phyloP scores from a whole-genome alignment of 75 land plant species.

The Larix kaempferi region DNA sequence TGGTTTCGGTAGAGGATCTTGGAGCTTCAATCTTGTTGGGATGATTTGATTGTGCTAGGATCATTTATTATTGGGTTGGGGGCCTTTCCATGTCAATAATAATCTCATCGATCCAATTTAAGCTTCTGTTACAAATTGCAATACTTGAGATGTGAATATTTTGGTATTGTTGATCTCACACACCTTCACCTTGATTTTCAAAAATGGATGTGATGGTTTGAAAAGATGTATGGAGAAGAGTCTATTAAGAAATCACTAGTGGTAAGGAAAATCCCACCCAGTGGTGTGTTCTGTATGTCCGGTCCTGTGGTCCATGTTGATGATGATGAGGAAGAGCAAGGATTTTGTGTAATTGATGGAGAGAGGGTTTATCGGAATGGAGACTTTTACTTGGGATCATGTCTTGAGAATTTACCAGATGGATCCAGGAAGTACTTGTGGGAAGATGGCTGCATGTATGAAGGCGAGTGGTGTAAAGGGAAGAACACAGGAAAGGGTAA shows the following conservation, averaged over 20 bases:
- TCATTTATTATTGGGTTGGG: no score
- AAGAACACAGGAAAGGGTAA: no score
- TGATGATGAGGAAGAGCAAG: background rate
- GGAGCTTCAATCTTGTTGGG: no score
- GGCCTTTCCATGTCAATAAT: no score
- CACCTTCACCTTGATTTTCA: background rate
- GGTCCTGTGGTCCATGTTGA: slow-evolving; percentile 13
- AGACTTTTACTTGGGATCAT: slow-evolving; percentile 54
- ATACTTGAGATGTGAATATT: background rate
- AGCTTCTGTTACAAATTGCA: background rate
- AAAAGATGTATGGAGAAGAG: background rate
- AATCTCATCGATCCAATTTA: background rate
- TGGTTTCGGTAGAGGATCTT: background rate
- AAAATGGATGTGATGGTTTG: background rate
- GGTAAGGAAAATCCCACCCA: background rate
- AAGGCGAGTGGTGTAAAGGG: no score
- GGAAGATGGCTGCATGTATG: slow-evolving; percentile 76
- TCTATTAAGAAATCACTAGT: background rate
- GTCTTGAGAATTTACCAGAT: no score
- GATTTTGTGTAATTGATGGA: background rate
- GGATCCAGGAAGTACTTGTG: slow-evolving; percentile 72
- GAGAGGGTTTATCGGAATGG: slow-evolving; percentile 35
- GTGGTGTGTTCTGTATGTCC: slow-evolving; percentile 20
- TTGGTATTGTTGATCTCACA: no score
- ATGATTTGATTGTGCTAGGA: no score